phyloP scores from a whole-genome alignment of 139 green algal genomes.

The Chlorella sorokiniana region DNA sequence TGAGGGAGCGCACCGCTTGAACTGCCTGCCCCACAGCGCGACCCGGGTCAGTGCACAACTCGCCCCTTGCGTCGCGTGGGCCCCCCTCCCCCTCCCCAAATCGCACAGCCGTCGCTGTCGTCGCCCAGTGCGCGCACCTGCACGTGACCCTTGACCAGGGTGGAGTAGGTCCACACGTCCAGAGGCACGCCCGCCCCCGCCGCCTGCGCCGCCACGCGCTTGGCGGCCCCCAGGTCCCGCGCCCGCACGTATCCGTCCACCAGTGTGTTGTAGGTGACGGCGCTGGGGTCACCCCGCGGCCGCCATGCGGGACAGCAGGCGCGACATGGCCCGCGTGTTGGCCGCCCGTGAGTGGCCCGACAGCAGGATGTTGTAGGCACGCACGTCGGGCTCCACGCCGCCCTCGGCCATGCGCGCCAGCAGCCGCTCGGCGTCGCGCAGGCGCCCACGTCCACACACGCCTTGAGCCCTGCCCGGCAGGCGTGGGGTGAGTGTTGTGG shows the following conservation, averaged over 20 bases:
- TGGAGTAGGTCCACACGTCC: conserved; percentile 62
- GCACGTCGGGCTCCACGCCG: conserved; percentile 39
- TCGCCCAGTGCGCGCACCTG: no score
- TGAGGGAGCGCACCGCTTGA: no score
- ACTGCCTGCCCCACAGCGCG: no score
- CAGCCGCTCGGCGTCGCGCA: conserved; percentile 57
- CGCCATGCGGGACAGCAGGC: conserved; percentile 53
- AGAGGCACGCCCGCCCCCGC: conserved; percentile 44
- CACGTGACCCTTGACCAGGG: conserved; percentile 51
- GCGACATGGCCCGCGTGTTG: conserved; percentile 39
- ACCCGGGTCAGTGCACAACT: no score
- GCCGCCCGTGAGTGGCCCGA: conserved; percentile 43
- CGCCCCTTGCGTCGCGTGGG: no score
- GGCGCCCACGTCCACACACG: conserved; percentile 50
- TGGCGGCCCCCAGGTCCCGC: conserved; percentile 53
- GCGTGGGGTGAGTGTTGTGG: background rate
- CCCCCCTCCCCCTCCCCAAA: no score
- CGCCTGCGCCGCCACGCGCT: conserved; percentile 44
- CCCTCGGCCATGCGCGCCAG: conserved; percentile 34
- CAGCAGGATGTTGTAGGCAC: conserved; percentile 72
- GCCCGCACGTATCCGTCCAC: conserved; percentile 54
- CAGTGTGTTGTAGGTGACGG: conserved; percentile 74
- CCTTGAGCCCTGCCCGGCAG: conserved; percentile 63
- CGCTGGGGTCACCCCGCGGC: conserved; percentile 29
- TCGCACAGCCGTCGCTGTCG: no score